A percentile compares a stretch with the other conserved stretches of the same genome.
Evolutionary conservation across 495 filamentous ascomycete species (phyloP).

Genomic region (Hypoxylon lienhwacheense): DNA sequence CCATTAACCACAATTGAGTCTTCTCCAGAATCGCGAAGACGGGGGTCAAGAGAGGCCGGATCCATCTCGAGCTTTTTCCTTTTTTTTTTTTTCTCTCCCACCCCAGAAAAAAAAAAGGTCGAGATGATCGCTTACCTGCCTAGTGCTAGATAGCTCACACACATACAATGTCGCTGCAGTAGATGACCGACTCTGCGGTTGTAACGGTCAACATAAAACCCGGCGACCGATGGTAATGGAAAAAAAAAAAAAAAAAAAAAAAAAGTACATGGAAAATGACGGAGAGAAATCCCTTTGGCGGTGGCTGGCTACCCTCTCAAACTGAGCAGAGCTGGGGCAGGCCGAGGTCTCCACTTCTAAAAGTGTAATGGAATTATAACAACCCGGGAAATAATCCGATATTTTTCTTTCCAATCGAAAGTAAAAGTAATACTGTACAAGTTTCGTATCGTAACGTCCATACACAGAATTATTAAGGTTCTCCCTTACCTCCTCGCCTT

Average conservation of each 20-base stretch:
- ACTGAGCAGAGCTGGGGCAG: constrained; percentile 6
- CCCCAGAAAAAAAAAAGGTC: constrained; percentile 17
- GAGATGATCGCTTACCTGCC: constrained; percentile 26
- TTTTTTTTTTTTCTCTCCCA: constrained; percentile 3
- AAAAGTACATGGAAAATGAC: constrained; percentile 15
- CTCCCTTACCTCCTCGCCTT: too few relatives aligned
- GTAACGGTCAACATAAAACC: constrained; percentile 36
- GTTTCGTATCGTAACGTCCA: too few relatives aligned
- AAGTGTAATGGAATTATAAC: too few relatives aligned
- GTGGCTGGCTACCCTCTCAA: constrained; percentile 7
- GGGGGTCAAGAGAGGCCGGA: constrained; percentile 34
- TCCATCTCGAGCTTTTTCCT: constrained; percentile 28
- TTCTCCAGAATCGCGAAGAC: constrained; percentile 33
- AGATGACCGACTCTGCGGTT: constrained; percentile 34
- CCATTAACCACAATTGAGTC: constrained; percentile 34
- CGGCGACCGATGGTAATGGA: constrained; percentile 32
- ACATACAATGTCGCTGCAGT: constrained; percentile 27
- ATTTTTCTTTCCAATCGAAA: too few relatives aligned
- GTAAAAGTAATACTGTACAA: too few relatives aligned
- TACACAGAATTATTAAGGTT: too few relatives aligned
- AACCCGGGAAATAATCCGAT: too few relatives aligned
- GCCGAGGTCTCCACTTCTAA: not conserved
- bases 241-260: too few relatives aligned
- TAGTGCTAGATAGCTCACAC: constrained; percentile 24
- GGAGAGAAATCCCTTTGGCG: constrained; percentile 10